Base-by-base conservation (phyloP, 495 filamentous ascomycete species). In the Elasticomyces elasticus region DNA sequence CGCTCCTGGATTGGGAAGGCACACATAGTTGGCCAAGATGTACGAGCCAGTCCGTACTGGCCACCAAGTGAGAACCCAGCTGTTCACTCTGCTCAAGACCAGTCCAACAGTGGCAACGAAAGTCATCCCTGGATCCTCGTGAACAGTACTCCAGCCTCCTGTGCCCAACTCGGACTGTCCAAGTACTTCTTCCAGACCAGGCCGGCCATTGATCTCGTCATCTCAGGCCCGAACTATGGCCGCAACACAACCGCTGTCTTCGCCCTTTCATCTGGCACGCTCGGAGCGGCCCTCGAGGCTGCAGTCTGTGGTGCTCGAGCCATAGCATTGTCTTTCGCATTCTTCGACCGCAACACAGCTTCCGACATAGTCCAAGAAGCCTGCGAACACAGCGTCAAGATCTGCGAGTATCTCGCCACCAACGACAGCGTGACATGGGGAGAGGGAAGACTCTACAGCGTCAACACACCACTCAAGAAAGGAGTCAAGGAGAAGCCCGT, bases 1-100 rank as follows among this genome's bases (percentile, higher is more conserved):
- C 84, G 90, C 44, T 94, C 87, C 49, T 98, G 92, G 92, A 96
- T 98, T 61, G 89, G 89, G 52, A 98, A 98, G 73, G 92, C 92
- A 20, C 91, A 97, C 66, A 81, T 96, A 40, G 83, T 95, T 56
- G 88, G 88, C 51, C 81, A 87, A 61, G 83, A 84, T 19, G 79
- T 94, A 37, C 86, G 84, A 54, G 88, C 90, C 2, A 82, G 81
- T n/a, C 94, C 95, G 70, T 98, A 90, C 74, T 58, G 45, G 51
- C 85, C 86, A 7, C 73, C 75, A 79, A 73, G 77, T 49, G 79
- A 84, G 64, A 56, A 66, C 13, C 72, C 71, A 6, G 78, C 80
- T 55, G 60, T 74, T 70, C 59, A 79, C 65, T 45, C 64, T 6
- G 15, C 24, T 4, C 17, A 38, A n/a, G n/a, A 52, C 1, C n/a